Base-by-base conservation (phyloP, 2,329 filamentous ascomycete genomes). In the Hypoxylon sp. region DNA sequence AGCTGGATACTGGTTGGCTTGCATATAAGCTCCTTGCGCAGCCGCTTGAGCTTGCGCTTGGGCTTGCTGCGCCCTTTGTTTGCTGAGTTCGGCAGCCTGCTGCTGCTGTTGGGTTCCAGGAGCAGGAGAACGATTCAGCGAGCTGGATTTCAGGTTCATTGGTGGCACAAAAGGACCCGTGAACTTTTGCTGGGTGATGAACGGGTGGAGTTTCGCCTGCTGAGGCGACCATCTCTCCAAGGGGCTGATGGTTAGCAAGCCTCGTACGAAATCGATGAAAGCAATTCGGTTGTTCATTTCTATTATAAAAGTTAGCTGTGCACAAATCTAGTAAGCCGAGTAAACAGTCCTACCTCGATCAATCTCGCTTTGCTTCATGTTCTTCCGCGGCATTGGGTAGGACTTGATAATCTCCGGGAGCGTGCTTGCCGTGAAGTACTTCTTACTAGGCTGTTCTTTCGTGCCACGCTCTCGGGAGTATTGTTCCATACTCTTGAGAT, bases 361-460 rank as follows among this genome's bases (percentile, higher is more conserved):
- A 72, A 99, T 91, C 82, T 99, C 96, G 74, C 90, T 92, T 80
- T 92, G 94, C 84, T 99, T 99, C 96, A 99, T 99, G 77, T 98
- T 98, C 84, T 99, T 99, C 77, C 96, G 88, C 53, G 96, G 96
- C 95, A 99, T 98, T 5, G 96, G 92, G 78, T 99, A 99, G 62
- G 93, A 94, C 79, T 97, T 94, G 83, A 99, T 98, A 72, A 99
- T 99, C 73, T 99, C 96, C 3, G 95, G 95, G 59, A 99, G 83
- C 1, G 94, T 97, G 44, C 90, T 98, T 37, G 95, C 94, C 75
- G 95, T 93, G 83, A 99, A 99, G 81, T 99, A 99, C 82, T 98
- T 98, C 85, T 99, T 99, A 88, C 96, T 99, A 22, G 96, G 96
- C 80, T 98, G 96, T 81, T 99, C 96, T 80, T 99, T 99, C 37